A percentile compares a stretch with the other conserved stretches of the same genome.
Evolutionary conservation across 2,329 filamentous ascomycete species (phyloP).

Genomic region (Epichloe festucae): DNA sequence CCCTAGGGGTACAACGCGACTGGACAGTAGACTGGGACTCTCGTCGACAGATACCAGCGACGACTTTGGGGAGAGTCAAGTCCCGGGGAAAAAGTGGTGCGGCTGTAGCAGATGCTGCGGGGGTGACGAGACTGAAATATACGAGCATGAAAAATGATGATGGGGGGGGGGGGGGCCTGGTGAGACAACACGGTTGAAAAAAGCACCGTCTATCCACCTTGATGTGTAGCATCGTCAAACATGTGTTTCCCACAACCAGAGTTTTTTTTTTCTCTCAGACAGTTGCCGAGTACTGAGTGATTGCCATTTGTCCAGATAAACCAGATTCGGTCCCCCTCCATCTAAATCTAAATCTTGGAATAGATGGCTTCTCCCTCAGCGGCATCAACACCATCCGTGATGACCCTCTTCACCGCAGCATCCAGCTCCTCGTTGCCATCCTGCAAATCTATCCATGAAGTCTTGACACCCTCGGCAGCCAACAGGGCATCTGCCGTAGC

Average conservation of each 20-base stretch:
- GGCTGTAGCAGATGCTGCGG: background rate
- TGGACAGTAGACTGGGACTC: conserved; percentile 16
- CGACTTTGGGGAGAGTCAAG: background rate
- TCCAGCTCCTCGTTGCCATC: conserved; percentile 37
- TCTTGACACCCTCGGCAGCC: conserved; percentile 32
- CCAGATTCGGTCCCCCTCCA: too few species aligned
- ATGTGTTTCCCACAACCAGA: background rate
- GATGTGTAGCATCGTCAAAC: too few species aligned
- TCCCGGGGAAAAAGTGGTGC: background rate
- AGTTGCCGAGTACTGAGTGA: background rate
- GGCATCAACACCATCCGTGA: conserved; percentile 36
- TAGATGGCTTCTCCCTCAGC: conserved; percentile 37
- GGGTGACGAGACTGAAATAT: background rate
- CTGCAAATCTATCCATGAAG: conserved; percentile 41
- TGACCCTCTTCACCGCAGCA: conserved; percentile 33
- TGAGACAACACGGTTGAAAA: background rate
- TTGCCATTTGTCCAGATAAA: background rate
- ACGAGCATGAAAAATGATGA: background rate
- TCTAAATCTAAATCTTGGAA: conserved; percentile 6
- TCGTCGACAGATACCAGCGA: background rate
- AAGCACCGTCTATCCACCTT: too few species aligned
- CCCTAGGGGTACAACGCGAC: conserved; percentile 9
- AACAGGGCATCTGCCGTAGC: conserved; percentile 42
- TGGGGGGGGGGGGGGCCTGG: background rate
- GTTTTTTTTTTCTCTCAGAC: background rate